Percentiles rank a stretch among this genome's conserved stretches.
phyloP scores from a whole-genome alignment of 306 rosid species.

The Comarum palustre region DNA sequence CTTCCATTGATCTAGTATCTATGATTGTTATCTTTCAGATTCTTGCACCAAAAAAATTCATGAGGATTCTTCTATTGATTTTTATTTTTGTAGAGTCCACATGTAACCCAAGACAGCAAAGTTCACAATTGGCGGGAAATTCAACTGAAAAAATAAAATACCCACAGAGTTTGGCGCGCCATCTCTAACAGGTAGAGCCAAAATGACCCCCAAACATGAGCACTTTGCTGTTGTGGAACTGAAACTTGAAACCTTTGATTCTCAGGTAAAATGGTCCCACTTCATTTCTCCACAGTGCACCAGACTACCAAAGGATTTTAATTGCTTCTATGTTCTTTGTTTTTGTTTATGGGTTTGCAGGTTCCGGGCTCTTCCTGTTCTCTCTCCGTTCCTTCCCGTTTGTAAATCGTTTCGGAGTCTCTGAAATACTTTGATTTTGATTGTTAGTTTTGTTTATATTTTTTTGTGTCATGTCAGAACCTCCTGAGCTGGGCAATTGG shows the following conservation, averaged over 20 bases:
- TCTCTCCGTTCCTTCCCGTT: slow-evolving; percentile 56
- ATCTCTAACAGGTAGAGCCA: not conserved
- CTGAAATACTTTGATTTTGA: not conserved
- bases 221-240: not conserved
- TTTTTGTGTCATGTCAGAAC: slow-evolving; percentile 43
- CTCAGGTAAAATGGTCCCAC: slow-evolving; percentile 36
- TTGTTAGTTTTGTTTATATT: not conserved
- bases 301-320: not conserved
- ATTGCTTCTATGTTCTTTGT: not conserved
- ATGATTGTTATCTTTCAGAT: too few relatives aligned
- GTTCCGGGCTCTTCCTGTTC: slow-evolving; percentile 31
- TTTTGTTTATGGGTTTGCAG: slow-evolving; percentile 25
- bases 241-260: slow-evolving; percentile 15
- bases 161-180: slow-evolving; percentile 5
- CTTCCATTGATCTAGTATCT: too few relatives aligned
- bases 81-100: too few relatives aligned
- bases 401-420: slow-evolving; percentile 15
- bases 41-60: too few relatives aligned
- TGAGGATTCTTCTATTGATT: too few relatives aligned
- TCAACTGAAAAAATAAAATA: not conserved
- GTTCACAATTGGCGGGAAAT: slow-evolving; percentile 17
- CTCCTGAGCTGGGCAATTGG: slow-evolving; percentile 65
- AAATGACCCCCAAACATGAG: not conserved
- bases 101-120: too few relatives aligned
- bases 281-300: not conserved